phyloP scores from a whole-genome alignment of 306 rosid species.

The Crotalaria pallida region DNA sequence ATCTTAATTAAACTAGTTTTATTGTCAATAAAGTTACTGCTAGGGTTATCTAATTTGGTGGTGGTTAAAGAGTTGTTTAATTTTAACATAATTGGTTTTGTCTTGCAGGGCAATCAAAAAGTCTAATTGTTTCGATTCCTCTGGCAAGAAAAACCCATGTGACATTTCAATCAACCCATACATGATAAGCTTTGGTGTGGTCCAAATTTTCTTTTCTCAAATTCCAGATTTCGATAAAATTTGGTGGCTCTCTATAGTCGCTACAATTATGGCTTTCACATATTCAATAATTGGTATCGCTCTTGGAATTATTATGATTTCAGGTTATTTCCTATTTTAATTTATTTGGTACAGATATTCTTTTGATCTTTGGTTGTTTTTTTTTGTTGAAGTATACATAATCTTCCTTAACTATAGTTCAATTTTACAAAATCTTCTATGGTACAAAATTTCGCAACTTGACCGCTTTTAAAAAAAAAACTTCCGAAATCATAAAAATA shows the following conservation, averaged over 20 bases:
- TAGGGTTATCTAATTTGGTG: no score
- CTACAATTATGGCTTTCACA: slow-evolving; percentile 52
- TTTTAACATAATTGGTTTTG: not conserved
- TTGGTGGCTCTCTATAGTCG: slow-evolving; percentile 59
- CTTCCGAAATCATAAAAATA: no score
- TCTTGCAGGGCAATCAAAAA: slow-evolving; percentile 39
- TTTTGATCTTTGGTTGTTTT: not conserved
- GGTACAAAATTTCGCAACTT: no score
- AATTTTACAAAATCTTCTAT: no score
- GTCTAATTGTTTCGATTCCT: slow-evolving; percentile 36
- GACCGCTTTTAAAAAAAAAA: no score
- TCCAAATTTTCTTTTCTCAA: slow-evolving; percentile 42
- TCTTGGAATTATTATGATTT: slow-evolving; percentile 48
- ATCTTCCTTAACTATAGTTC: no score
- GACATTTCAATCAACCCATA: slow-evolving; percentile 34
- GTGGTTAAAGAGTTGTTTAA: no score
- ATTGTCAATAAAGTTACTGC: no score
- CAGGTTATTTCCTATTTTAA: slow-evolving; percentile 26
- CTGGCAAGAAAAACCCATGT: slow-evolving; percentile 27
- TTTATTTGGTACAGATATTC: not conserved
- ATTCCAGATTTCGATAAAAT: slow-evolving; percentile 47
- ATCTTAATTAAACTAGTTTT: no score
- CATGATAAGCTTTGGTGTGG: slow-evolving; percentile 42
- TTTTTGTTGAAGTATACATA: not conserved
- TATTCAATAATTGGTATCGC: slow-evolving; percentile 49